Conservation (phyloP, 805 yeast genomes). For the Ogataea glucozyma region DNA sequence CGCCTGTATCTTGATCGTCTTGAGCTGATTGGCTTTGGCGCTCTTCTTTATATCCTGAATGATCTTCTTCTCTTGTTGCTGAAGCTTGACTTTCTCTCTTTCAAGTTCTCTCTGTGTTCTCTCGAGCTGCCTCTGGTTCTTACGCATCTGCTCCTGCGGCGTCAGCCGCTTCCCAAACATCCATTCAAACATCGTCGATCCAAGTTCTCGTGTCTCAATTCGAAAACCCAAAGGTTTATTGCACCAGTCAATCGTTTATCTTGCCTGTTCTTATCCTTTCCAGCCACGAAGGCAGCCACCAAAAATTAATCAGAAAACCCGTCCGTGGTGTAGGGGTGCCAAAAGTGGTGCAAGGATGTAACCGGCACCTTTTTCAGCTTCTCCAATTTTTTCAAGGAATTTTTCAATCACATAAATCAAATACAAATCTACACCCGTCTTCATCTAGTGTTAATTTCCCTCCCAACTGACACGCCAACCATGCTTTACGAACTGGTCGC, state of each 20-base stretch:
- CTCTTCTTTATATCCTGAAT: conserved; percentile 84
- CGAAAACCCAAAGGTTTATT: neutral
- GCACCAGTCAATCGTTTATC: too few relatives aligned
- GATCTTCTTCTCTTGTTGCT: conserved; percentile 88
- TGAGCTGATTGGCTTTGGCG: conserved; percentile 86
- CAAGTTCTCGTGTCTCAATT: neutral
- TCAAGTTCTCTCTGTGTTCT: conserved; percentile 92
- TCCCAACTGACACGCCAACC: neutral
- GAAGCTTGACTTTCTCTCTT: conserved; percentile 82
- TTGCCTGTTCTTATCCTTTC: neutral
- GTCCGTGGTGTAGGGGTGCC: conserved; percentile 4
- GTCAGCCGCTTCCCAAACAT: conserved; percentile 91
- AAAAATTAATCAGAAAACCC: neutral
- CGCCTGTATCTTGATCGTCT: conserved; percentile 92
- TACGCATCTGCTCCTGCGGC: conserved; percentile 92
- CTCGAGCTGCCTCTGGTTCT: conserved; percentile 93
- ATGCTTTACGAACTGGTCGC: conserved; percentile 93
- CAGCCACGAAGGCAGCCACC: conserved; percentile 7
- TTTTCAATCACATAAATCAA: neutral
- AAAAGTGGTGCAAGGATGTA: conserved; percentile 5
- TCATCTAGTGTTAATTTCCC: neutral
- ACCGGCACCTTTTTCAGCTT: neutral
- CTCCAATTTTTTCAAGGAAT: neutral
- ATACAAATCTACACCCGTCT: too few relatives aligned
- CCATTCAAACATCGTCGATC: conserved; percentile 71